Percentiles rank a stretch among this genome's conserved stretches.
These are phyloP conservation scores for Apophysomyces trapeziformis DNA, from an alignment of 371 early-diverging fungal species.

Conservation along the genomic window DNA sequence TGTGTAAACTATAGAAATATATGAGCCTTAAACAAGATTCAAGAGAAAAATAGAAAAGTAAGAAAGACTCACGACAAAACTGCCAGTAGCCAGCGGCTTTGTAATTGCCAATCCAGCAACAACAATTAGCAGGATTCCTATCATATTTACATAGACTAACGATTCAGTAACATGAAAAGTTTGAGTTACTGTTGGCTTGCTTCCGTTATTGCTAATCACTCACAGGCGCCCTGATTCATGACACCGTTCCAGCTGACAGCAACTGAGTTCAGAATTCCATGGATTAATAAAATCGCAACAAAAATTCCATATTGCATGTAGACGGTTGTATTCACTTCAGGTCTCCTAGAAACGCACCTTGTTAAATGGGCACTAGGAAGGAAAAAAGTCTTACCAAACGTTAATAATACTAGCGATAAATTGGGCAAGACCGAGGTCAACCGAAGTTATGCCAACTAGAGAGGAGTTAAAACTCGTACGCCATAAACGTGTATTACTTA, in stretches of 20 bases:
- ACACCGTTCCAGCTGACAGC: slow-evolving; percentile 55
- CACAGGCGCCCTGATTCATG: slow-evolving; percentile 58
- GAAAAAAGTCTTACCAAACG: slow-evolving; percentile 40
- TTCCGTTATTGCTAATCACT: slow-evolving; percentile 13
- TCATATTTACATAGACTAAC: slow-evolving; percentile 50
- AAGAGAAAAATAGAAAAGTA: not conserved
- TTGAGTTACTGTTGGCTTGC: not conserved
- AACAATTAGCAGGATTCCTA: slow-evolving; percentile 59
- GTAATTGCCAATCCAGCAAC: slow-evolving; percentile 55
- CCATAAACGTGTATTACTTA: slow-evolving; percentile 2
- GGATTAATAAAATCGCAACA: slow-evolving; percentile 47
- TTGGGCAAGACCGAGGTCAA: slow-evolving; percentile 60
- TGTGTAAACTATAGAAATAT: slow-evolving; percentile 40
- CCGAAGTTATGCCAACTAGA: slow-evolving; percentile 51
- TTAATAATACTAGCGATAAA: slow-evolving; percentile 58
- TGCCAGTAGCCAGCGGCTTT: slow-evolving; percentile 38
- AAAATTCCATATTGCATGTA: slow-evolving; percentile 58
- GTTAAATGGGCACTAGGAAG: slow-evolving; percentile 14
- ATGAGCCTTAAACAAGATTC: not conserved
- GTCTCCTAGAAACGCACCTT: slow-evolving; percentile 30
- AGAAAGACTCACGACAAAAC: slow-evolving; percentile 34
- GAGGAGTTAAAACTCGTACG: not conserved
- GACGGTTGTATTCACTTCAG: slow-evolving; percentile 38
- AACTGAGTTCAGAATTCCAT: slow-evolving; percentile 58
- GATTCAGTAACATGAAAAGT: not conserved